Conservation (phyloP, 1,139 yeast genomes). For the Pichia sp. region DNA sequence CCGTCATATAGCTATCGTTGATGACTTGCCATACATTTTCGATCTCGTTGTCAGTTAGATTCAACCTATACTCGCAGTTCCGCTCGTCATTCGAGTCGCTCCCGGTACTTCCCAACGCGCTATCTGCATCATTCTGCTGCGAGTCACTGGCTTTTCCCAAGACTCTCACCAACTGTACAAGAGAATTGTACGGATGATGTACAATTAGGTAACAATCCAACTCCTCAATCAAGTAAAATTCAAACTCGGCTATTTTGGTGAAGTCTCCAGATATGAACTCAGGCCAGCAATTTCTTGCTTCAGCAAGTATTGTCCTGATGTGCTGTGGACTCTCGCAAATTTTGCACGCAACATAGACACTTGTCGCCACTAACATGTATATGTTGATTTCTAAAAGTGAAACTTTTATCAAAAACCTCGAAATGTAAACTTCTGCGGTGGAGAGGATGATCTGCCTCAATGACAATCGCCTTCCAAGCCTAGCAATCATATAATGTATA, state of each 20-base stretch:
- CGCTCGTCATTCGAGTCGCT: not conserved
- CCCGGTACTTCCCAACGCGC: not conserved
- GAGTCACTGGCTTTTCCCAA: conserved; percentile 30
- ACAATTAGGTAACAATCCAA: conserved; percentile 74
- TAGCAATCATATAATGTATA: conserved; percentile 63
- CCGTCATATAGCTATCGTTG: conserved; percentile 87
- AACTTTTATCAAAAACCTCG: conserved; percentile 68
- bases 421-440: conserved; percentile 80
- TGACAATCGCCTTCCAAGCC: conserved; percentile 72
- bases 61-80: conserved; percentile 30
- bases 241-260: conserved; percentile 92
- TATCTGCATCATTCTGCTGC: not conserved
- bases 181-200: conserved; percentile 84
- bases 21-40: conserved; percentile 87
- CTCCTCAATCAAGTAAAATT: conserved; percentile 88
- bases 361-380: conserved; percentile 75
- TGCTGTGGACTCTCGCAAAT: conserved; percentile 96
- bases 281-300: conserved; percentile 91
- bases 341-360: conserved; percentile 86
- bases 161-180: conserved; percentile 54
- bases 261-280: conserved; percentile 90
- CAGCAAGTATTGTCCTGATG: conserved; percentile 74
- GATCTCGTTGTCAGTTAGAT: conserved; percentile 60
- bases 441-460: conserved; percentile 81
- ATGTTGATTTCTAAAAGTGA: conserved; percentile 78